phyloP scores from a whole-genome alignment of 2,329 filamentous ascomycete species.

The Cladophialophora chaetospira region DNA sequence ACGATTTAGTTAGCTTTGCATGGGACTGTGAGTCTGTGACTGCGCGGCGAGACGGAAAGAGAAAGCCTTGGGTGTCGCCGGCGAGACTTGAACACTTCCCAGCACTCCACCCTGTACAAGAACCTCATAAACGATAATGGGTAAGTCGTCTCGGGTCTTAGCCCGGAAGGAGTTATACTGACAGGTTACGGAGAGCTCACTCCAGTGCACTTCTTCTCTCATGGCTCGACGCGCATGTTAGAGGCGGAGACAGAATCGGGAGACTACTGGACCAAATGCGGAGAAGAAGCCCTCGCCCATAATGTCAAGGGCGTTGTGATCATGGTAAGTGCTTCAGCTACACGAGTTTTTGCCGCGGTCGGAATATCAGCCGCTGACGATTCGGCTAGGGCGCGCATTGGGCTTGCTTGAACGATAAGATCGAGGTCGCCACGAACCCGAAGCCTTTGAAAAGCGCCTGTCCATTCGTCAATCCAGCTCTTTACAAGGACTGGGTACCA shows the following conservation, averaged over 20 bases:
- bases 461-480: constrained; percentile 66
- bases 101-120: neutral
- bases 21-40: neutral
- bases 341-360: too few relatives aligned
- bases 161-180: neutral
- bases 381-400: constrained; percentile 63
- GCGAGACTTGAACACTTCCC: neutral
- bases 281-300: constrained; percentile 62
- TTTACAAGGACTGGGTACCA: constrained; percentile 65
- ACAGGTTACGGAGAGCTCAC: constrained; percentile 36
- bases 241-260: constrained; percentile 65
- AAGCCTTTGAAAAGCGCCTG: constrained; percentile 64
- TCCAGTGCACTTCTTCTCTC: constrained; percentile 68
- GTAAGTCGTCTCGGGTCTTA: neutral
- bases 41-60: too few relatives aligned
- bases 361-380: neutral
- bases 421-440: constrained; percentile 65
- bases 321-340: constrained; percentile 62
- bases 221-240: constrained; percentile 73
- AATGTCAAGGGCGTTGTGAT: constrained; percentile 65
- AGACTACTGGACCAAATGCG: constrained; percentile 66
- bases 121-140: neutral
- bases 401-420: constrained; percentile 58
- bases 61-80: neutral
- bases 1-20: neutral